A percentile compares a stretch with the other conserved stretches of the same genome.
These are phyloP conservation scores for Perkinsus chesapeaki DNA, from an alignment of 169 alveolate genomes.

Conservation along the genomic window DNA sequence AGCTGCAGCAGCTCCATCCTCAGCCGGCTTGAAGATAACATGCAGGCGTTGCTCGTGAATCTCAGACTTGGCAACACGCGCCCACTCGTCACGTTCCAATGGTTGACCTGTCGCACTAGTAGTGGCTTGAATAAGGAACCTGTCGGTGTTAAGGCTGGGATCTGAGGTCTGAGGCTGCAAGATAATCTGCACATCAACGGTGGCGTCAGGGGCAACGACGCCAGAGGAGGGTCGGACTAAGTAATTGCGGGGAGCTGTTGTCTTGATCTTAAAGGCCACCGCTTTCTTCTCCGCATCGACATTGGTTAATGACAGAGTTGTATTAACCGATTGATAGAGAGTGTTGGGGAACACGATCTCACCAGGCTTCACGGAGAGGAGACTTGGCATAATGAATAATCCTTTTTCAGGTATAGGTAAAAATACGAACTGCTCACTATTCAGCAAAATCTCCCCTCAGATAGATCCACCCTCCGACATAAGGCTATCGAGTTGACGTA, in stretches of 20 bases:
- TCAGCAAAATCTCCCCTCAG: not conserved
- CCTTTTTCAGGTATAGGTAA: not conserved
- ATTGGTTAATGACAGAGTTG: constrained; percentile 27
- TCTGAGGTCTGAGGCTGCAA: constrained; percentile 32
- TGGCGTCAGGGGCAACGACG: constrained; percentile 25
- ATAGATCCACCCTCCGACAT: not conserved
- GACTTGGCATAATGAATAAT: not conserved
- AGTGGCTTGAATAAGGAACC: constrained; percentile 32
- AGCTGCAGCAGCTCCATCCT: constrained; percentile 10
- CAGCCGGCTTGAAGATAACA: constrained; percentile 23
- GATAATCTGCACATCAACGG: constrained; percentile 31
- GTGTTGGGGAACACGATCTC: constrained; percentile 30
- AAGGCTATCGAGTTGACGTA: not conserved
- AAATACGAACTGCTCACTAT: not conserved
- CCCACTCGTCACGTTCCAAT: constrained; percentile 33
- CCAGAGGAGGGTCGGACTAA: constrained; percentile 40
- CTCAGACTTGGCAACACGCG: constrained; percentile 28
- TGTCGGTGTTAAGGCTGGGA: constrained; percentile 29
- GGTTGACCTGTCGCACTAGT: constrained; percentile 23
- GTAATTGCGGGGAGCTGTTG: constrained; percentile 39
- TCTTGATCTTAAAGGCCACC: constrained; percentile 35
- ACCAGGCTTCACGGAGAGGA: constrained; percentile 1
- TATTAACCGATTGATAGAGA: constrained; percentile 28
- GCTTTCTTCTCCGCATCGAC: constrained; percentile 21
- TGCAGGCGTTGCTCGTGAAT: constrained; percentile 32